phyloP scores from a whole-genome alignment of 345 rosid genomes.

The Cardamine resedifolia region DNA sequence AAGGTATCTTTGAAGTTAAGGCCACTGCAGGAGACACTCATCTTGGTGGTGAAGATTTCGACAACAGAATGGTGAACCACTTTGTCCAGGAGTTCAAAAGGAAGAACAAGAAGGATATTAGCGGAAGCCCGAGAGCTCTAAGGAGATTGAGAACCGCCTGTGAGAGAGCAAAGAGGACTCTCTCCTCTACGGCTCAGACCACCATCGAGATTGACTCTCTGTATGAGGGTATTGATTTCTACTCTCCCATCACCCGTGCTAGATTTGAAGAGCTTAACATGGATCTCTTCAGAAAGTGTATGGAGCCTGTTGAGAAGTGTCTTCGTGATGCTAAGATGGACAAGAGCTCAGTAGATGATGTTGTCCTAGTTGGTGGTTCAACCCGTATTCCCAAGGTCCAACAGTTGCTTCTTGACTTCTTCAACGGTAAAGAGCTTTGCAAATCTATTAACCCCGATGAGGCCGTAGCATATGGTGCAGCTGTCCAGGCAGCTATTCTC shows the following conservation, averaged over 20 bases:
- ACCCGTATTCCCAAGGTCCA: constrained; percentile 78
- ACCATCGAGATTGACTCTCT: constrained; percentile 67
- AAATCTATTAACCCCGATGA: constrained; percentile 79
- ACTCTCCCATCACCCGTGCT: constrained; percentile 63
- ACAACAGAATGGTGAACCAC: constrained; percentile 70
- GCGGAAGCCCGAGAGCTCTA: constrained; percentile 62
- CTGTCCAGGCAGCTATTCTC: constrained; percentile 76
- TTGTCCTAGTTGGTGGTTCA: constrained; percentile 66
- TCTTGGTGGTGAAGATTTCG: constrained; percentile 76
- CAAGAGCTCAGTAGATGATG: constrained; percentile 61
- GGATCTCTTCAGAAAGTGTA: constrained; percentile 70
- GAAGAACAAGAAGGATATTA: constrained; percentile 70
- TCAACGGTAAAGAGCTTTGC: constrained; percentile 76
- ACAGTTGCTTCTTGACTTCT: constrained; percentile 60
- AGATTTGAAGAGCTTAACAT: constrained; percentile 69
- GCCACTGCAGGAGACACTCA: constrained; percentile 80
- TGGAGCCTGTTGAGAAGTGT: constrained; percentile 77
- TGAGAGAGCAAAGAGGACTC: constrained; percentile 71
- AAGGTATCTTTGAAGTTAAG: constrained; percentile 74
- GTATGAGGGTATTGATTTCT: constrained; percentile 75
- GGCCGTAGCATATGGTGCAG: constrained; percentile 85
- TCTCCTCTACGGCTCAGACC: constrained; percentile 65
- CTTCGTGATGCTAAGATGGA: constrained; percentile 78
- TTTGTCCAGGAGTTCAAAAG: constrained; percentile 76
- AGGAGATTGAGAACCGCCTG: constrained; percentile 73